Percentiles rank a stretch among this genome's conserved stretches.
Evolutionary conservation across 371 early-diverging fungal genomes (phyloP).

Genomic region (Mucor piriformis): DNA sequence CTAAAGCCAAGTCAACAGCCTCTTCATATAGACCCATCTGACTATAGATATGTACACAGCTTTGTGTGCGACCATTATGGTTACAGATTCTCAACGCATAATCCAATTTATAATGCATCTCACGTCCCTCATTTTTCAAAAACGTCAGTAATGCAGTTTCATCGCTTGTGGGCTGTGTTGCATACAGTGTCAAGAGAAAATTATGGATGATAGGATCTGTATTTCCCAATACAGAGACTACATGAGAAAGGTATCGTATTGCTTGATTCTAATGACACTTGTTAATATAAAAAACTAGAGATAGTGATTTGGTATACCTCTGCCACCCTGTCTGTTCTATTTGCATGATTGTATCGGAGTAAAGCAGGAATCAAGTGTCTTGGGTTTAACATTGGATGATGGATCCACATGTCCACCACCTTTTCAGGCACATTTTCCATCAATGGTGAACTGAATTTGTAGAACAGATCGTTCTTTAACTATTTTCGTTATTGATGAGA

Average conservation of each 20-base stretch:
- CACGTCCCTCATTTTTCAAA: slow-evolving; percentile 71
- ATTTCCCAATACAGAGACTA: slow-evolving; percentile 74
- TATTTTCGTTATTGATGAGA: slow-evolving; percentile 21
- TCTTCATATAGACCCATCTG: slow-evolving; percentile 85
- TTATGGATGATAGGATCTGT: slow-evolving; percentile 91
- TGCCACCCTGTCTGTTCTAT: slow-evolving; percentile 18
- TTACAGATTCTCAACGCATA: slow-evolving; percentile 87
- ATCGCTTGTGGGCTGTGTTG: slow-evolving; percentile 67
- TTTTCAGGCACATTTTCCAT: slow-evolving; percentile 83
- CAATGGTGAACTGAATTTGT: slow-evolving; percentile 81
- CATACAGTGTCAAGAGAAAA: slow-evolving; percentile 83
- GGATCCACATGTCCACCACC: slow-evolving; percentile 83
- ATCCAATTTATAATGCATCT: slow-evolving; percentile 81
- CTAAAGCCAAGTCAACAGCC: slow-evolving; percentile 82
- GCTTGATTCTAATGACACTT: slow-evolving; percentile 75
- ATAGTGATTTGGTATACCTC: slow-evolving; percentile 22
- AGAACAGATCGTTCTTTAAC: slow-evolving; percentile 76
- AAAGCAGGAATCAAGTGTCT: slow-evolving; percentile 87
- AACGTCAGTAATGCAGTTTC: slow-evolving; percentile 69
- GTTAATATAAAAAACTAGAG: neutral
- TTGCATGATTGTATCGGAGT: slow-evolving; percentile 72
- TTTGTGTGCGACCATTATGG: slow-evolving; percentile 70
- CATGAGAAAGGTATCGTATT: slow-evolving; percentile 84
- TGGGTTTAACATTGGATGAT: slow-evolving; percentile 79
- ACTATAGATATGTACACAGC: slow-evolving; percentile 83